Conservation (phyloP, 352 stramenopile genomes). For the Pythium coloratum region DNA sequence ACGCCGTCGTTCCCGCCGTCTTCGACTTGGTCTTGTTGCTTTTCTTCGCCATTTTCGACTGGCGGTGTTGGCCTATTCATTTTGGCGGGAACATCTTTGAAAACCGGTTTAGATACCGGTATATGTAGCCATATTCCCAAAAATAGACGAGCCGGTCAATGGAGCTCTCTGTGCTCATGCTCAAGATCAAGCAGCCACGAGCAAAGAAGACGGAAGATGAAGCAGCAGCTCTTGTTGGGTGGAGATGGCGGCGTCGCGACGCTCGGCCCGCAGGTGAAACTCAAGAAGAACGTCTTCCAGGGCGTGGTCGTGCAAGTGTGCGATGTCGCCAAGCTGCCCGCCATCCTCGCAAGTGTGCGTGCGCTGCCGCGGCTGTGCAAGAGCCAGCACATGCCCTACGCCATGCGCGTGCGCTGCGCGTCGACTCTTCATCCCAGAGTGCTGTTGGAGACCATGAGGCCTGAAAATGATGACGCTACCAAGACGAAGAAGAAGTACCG, state of each 20-base stretch:
- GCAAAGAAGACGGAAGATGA: constrained; percentile 10
- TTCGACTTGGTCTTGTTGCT: constrained; percentile 8
- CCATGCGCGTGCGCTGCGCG: constrained; percentile 37
- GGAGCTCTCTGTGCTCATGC: neutral
- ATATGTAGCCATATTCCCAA: constrained; percentile 15
- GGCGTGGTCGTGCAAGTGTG: constrained; percentile 53
- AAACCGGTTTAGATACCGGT: constrained; percentile 1
- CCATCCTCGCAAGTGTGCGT: constrained; percentile 31
- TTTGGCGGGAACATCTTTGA: constrained; percentile 5
- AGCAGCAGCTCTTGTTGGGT: constrained; percentile 24
- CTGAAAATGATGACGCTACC: neutral
- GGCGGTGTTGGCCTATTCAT: neutral
- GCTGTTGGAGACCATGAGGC: constrained; percentile 5
- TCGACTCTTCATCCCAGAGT: constrained; percentile 16
- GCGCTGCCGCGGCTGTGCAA: constrained; percentile 41
- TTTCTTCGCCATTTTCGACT: constrained; percentile 26
- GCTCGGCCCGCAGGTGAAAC: constrained; percentile 48
- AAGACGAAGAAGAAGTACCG: constrained; percentile 23
- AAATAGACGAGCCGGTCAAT: constrained; percentile 4
- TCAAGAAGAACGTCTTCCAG: constrained; percentile 77
- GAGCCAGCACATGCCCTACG: constrained; percentile 51
- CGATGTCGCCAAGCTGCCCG: constrained; percentile 24
- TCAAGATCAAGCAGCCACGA: neutral
- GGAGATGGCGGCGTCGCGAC: constrained; percentile 27
- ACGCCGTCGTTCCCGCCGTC: neutral